Evolutionary conservation across 352 stramenopile species (phyloP).

Genomic region (Pythium plurisporium): DNA sequence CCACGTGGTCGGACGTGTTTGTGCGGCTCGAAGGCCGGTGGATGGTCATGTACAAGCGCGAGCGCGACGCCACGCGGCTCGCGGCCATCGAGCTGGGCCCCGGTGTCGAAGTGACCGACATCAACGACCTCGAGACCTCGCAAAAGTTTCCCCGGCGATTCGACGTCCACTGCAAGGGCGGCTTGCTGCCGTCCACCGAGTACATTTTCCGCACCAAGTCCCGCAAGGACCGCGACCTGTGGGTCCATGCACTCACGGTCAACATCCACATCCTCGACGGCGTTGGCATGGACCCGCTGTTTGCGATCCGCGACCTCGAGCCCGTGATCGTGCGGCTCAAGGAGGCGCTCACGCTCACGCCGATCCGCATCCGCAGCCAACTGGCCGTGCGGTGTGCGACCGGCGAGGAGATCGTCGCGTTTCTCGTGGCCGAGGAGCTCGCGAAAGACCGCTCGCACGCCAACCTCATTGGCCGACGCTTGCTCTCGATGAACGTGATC

Average conservation of each 20-base stretch:
- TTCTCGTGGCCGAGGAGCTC: constrained; percentile 53
- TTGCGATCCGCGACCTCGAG: constrained; percentile 52
- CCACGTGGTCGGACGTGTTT: constrained; percentile 62
- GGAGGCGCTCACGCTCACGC: constrained; percentile 43
- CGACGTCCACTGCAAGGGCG: constrained; percentile 67
- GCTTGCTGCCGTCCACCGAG: constrained; percentile 60
- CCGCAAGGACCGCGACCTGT: constrained; percentile 71
- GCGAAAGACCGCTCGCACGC: constrained; percentile 49
- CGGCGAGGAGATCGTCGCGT: constrained; percentile 66
- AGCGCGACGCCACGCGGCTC: constrained; percentile 48
- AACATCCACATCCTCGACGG: constrained; percentile 61
- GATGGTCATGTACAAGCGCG: constrained; percentile 68
- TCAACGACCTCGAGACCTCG: constrained; percentile 45
- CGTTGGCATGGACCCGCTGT: constrained; percentile 40
- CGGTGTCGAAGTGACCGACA: constrained; percentile 61
- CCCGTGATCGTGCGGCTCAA: constrained; percentile 50
- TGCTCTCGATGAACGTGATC: constrained; percentile 81
- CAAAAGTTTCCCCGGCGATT: constrained; percentile 77
- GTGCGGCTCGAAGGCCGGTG: constrained; percentile 62
- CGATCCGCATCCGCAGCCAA: constrained; percentile 67
- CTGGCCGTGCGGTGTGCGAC: constrained; percentile 56
- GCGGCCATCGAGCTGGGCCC: constrained; percentile 67
- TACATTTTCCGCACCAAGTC: constrained; percentile 75
- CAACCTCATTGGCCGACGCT: constrained; percentile 42
- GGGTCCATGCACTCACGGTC: constrained; percentile 56